Base-by-base conservation (phyloP, 1,284 basidiomycete species). In the Afroboletus lepidellus region DNA sequence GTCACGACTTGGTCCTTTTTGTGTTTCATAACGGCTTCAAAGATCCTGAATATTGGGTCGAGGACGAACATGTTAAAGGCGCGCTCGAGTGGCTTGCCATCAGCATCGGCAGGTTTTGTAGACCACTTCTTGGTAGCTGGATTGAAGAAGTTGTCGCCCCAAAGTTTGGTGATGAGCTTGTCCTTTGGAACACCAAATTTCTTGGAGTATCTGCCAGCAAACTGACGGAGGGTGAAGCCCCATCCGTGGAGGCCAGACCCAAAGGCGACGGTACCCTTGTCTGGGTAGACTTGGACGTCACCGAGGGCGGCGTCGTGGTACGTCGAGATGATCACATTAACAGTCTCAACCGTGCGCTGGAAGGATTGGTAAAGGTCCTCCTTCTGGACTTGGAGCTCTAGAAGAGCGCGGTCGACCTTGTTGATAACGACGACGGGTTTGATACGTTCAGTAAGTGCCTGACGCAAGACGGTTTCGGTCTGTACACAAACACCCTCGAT, bases 91-190 rank as follows among this genome's bases (percentile, higher is more conserved):
- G 73, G 75, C 72, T 95, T 94, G 70, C 93, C 94, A 65, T 96
- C 92, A 55, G 85, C 82, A 64, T 87, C 88, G 33, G 75, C 77
- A 63, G 74, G 63, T 73, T 90, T 91, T 58, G 90, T 94, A 49
- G 92, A 82, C 97, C 97, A 99, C 78, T 99, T 99, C 76, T 89
- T 90, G 56, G 96, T 98, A 62, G 89, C 84, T 60, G 95, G 92
- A 83, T 99, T 99, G 84, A 99, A 99, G 82, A 79, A 99, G 83
- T 98, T 98, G 83, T 99, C 97, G 56, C 97, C 97, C 97, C 97
- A 99, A 53, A 99, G 87, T 80, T 93, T 97, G 66, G 72, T 69
- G 90, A 99, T 97, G 85, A 99, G 94, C 84, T 98, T 98, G 60
- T 90, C 88, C 80, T 95, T 96, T 79, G 96, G 92, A 45, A 98